Percentiles rank a stretch among this genome's conserved stretches.
These are phyloP conservation scores for Pinus albicaulis DNA, from an alignment of 75 land plant genomes.

Conservation along the genomic window DNA sequence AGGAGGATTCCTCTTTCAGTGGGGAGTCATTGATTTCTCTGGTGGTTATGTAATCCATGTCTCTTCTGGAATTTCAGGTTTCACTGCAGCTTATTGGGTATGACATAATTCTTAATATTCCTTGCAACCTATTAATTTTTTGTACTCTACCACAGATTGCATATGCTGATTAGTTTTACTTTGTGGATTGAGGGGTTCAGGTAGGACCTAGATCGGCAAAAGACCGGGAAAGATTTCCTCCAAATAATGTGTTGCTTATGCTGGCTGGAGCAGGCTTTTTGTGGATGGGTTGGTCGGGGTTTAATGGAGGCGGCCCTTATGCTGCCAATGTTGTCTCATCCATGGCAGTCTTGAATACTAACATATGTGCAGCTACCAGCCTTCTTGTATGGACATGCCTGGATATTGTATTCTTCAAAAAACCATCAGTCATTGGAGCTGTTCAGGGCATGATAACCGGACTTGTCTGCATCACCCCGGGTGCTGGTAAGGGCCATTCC, in stretches of 20 bases:
- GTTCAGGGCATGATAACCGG: slow-evolving; percentile 94
- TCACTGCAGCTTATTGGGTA: slow-evolving; percentile 22
- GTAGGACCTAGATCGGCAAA: slow-evolving; percentile 66
- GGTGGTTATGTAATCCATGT: slow-evolving; percentile 40
- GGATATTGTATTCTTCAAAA: slow-evolving; percentile 66
- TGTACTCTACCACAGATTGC: neutral
- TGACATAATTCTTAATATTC: too few relatives aligned
- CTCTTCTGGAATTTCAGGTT: slow-evolving; percentile 18
- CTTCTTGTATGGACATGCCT: slow-evolving; percentile 68
- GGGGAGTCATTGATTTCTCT: slow-evolving; percentile 42
- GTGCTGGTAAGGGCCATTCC: slow-evolving; percentile 41
- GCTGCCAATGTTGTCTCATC: slow-evolving; percentile 55
- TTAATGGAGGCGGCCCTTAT: slow-evolving; percentile 85
- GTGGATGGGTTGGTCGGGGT: slow-evolving; percentile 92
- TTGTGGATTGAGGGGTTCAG: slow-evolving; percentile 16
- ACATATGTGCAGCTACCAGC: slow-evolving; percentile 77
- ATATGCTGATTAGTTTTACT: neutral
- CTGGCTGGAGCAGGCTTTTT: slow-evolving; percentile 77
- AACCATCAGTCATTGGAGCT: slow-evolving; percentile 86
- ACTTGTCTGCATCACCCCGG: slow-evolving; percentile 82
- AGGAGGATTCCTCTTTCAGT: slow-evolving; percentile 32
- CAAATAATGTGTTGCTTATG: slow-evolving; percentile 71
- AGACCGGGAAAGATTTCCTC: slow-evolving; percentile 72
- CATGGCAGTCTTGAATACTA: slow-evolving; percentile 72
- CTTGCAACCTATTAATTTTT: too few relatives aligned